A percentile compares a stretch with the other conserved stretches of the same genome.
These are phyloP conservation scores for Mycocentrospora acerina DNA, from an alignment of 2,329 filamentous ascomycete species.

Conservation along the genomic window DNA sequence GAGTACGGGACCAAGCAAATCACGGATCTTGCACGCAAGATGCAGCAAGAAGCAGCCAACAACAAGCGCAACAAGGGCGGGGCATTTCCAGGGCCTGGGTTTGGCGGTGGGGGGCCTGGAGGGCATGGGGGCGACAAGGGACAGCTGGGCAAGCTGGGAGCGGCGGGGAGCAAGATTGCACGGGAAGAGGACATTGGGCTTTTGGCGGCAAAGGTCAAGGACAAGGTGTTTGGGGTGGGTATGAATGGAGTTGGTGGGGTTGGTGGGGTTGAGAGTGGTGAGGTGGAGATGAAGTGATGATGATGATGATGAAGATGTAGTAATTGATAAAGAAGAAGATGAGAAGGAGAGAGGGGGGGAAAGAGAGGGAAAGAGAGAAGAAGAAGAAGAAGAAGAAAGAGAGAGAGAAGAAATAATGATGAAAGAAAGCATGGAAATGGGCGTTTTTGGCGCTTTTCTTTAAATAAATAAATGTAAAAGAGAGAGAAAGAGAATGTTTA, in stretches of 20 bases:
- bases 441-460: too few species aligned
- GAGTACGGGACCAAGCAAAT: slow-evolving; percentile 94
- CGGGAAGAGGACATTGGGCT: slow-evolving; percentile 64
- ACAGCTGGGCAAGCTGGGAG: slow-evolving; percentile 61
- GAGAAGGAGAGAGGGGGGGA: too few species aligned
- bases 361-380: too few species aligned
- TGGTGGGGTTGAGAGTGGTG: slow-evolving; percentile 13
- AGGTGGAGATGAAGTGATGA: slow-evolving; percentile 37
- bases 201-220: slow-evolving; percentile 64
- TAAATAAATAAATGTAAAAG: too few species aligned
- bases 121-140: slow-evolving; percentile 13
- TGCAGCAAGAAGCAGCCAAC: slow-evolving; percentile 63
- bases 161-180: slow-evolving; percentile 62
- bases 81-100: background rate
- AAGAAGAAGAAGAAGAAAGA: too few species aligned
- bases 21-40: slow-evolving; percentile 80
- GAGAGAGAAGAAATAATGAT: too few species aligned
- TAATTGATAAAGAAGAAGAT: background rate
- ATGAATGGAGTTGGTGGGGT: slow-evolving; percentile 3
- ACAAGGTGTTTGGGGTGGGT: slow-evolving; percentile 55
- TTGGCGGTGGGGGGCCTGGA: slow-evolving; percentile 1
- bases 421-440: too few species aligned
- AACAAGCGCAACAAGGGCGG: slow-evolving; percentile 36
- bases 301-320: background rate
- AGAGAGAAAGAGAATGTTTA: too few species aligned